Percentiles rank a stretch among this genome's conserved stretches.
Evolutionary conservation across 2,329 filamentous ascomycete genomes (phyloP).

Genomic region (Trichoderma cornu-damae): DNA sequence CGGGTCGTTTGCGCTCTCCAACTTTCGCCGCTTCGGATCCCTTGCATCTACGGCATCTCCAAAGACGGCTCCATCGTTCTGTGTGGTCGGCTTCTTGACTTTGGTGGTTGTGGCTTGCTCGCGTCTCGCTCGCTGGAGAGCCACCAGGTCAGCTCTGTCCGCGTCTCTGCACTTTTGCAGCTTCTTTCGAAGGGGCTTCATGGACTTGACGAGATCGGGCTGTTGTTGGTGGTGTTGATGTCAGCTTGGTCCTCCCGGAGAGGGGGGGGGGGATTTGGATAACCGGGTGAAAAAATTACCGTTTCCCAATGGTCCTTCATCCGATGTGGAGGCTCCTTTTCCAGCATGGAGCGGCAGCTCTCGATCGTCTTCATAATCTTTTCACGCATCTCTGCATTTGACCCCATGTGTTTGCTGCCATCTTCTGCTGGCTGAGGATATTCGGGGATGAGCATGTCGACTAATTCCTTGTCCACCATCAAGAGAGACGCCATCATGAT

Average conservation of each 20-base stretch:
- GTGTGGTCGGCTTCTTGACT: conserved; percentile 39
- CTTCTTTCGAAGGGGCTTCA: conserved; percentile 60
- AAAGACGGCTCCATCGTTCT: conserved; percentile 44
- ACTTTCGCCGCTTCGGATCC: conserved; percentile 44
- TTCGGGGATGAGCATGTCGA: conserved; percentile 45
- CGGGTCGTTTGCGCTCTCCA: conserved; percentile 40
- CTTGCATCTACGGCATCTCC: conserved; percentile 38
- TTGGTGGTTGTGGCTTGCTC: conserved; percentile 45
- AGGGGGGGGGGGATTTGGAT: too few species aligned
- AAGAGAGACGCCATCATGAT: conserved; percentile 82
- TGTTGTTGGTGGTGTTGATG: too few species aligned
- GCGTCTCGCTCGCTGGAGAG: conserved; percentile 59
- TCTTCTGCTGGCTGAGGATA: conserved; percentile 28
- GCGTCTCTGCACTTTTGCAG: conserved; percentile 70
- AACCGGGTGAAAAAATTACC: conserved; percentile 33
- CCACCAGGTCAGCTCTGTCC: conserved; percentile 66
- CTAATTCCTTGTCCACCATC: conserved; percentile 64
- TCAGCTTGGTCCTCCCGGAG: conserved; percentile 20
- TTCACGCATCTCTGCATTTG: conserved; percentile 34
- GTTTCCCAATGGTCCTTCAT: conserved; percentile 51
- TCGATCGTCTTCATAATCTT: conserved; percentile 48
- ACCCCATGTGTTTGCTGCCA: neutral
- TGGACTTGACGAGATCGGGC: conserved; percentile 40
- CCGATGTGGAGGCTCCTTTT: conserved; percentile 52
- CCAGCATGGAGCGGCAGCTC: conserved; percentile 50